phyloP scores from a whole-genome alignment of 441 rosid species.

The Flueggea neowawraea region DNA sequence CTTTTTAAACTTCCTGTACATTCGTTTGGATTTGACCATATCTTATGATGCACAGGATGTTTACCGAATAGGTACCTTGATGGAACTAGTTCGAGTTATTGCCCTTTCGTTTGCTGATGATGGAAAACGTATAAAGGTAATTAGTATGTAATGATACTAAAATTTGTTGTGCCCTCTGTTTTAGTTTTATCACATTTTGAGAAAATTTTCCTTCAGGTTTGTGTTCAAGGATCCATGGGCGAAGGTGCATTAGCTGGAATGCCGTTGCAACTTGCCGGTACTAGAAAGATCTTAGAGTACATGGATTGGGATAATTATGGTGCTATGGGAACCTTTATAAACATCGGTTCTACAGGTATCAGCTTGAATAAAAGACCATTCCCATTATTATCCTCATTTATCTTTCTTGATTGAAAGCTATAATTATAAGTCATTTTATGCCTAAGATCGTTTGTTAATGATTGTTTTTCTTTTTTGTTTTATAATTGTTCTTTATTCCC shows the following conservation, averaged over 20 bases:
- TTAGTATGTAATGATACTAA: slow-evolving; percentile 1
- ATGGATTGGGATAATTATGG: slow-evolving; percentile 97
- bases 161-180: background rate
- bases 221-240: slow-evolving; percentile 99
- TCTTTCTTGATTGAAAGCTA: background rate
- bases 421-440: no score
- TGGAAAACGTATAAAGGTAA: slow-evolving; percentile 93
- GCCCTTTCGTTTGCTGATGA: slow-evolving; percentile 95
- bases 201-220: slow-evolving; percentile 51
- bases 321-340: slow-evolving; percentile 75
- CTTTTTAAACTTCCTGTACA: slow-evolving; percentile 3
- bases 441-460: no score
- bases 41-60: slow-evolving; percentile 71
- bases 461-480: background rate
- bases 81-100: slow-evolving; percentile 85
- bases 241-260: slow-evolving; percentile 96
- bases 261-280: slow-evolving; percentile 96
- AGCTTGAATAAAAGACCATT: background rate
- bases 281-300: slow-evolving; percentile 80
- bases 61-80: slow-evolving; percentile 93
- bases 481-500: background rate
- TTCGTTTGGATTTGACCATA: slow-evolving; percentile 14
- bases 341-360: slow-evolving; percentile 87
- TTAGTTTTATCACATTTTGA: slow-evolving; percentile 7
- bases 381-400: background rate